Conservation (phyloP, 495 filamentous ascomycete genomes). For the Mytilinidion resinicola region DNA sequence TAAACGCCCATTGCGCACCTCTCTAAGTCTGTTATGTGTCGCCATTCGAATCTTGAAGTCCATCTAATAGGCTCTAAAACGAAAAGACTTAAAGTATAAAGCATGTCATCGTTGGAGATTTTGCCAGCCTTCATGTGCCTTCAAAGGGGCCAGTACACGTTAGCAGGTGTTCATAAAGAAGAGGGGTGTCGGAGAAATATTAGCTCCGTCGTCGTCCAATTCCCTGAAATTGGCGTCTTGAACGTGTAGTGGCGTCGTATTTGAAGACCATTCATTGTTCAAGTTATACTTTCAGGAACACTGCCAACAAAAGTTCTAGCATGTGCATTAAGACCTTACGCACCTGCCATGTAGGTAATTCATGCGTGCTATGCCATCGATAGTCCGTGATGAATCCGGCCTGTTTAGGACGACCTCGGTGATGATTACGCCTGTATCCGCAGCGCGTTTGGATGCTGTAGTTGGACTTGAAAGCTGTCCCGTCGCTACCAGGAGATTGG, state of each 20-base stretch:
- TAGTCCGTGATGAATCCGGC: constrained; percentile 40
- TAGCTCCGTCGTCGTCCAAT: background rate
- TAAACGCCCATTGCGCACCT: constrained; percentile 36
- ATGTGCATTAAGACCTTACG: too few relatives aligned
- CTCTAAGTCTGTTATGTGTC: constrained; percentile 54
- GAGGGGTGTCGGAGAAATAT: too few relatives aligned
- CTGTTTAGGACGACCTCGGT: constrained; percentile 44
- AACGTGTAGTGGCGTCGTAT: too few relatives aligned
- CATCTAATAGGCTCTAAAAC: constrained; percentile 54
- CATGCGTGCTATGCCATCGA: constrained; percentile 54
- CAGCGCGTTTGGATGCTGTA: constrained; percentile 54
- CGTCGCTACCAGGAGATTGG: constrained; percentile 50
- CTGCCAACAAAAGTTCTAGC: too few relatives aligned
- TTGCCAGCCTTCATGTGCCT: constrained; percentile 50
- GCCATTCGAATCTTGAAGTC: constrained; percentile 57
- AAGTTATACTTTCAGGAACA: too few relatives aligned
- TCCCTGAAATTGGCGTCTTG: too few relatives aligned
- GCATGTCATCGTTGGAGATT: constrained; percentile 58
- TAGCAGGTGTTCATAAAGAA: too few relatives aligned
- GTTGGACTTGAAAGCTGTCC: constrained; percentile 49
- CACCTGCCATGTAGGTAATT: constrained; percentile 52
- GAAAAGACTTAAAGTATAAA: constrained; percentile 63
- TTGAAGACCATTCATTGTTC: too few relatives aligned
- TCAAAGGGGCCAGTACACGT: too few relatives aligned
- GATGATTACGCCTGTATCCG: constrained; percentile 56